Percentiles rank a stretch among this genome's conserved stretches.
phyloP scores from a whole-genome alignment of 176 grass and related monocot species.

The Tillandsia fasciculata region DNA sequence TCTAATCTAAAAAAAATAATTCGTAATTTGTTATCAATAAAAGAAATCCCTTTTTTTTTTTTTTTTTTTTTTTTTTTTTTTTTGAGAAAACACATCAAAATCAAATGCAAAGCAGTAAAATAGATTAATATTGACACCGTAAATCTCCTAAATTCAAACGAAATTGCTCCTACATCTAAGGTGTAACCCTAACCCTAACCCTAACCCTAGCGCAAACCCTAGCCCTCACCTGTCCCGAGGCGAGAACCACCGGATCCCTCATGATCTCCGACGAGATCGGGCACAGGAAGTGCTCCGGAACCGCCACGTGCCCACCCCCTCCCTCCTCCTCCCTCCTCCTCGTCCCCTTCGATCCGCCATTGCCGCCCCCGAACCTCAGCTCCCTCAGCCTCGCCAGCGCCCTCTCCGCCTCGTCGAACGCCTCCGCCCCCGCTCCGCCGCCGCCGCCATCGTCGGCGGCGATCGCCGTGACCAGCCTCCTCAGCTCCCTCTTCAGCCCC shows the following conservation, averaged over 20 bases:
- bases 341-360: background rate
- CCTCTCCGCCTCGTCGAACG: constrained; percentile 43
- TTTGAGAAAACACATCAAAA: no score
- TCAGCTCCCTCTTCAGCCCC: constrained; percentile 34
- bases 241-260: constrained; percentile 68
- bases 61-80: no score
- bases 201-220: constrained; percentile 11
- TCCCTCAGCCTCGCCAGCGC: constrained; percentile 41
- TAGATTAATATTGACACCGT: no score
- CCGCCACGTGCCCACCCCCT: background rate
- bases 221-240: constrained; percentile 59
- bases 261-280: constrained; percentile 66
- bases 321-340: constrained; percentile 3
- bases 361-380: constrained; percentile 26
- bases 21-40: no score
- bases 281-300: constrained; percentile 57
- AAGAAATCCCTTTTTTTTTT: no score
- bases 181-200: background rate
- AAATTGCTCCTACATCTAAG: background rate
- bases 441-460: constrained; percentile 17
- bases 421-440: constrained; percentile 12
- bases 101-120: no score
- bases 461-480: constrained; percentile 35
- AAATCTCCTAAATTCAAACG: no score
- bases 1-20: no score